Percentiles rank a stretch among this genome's conserved stretches.
phyloP scores from a whole-genome alignment of 2,329 filamentous ascomycete species.

The Trichoderma lentiforme region DNA sequence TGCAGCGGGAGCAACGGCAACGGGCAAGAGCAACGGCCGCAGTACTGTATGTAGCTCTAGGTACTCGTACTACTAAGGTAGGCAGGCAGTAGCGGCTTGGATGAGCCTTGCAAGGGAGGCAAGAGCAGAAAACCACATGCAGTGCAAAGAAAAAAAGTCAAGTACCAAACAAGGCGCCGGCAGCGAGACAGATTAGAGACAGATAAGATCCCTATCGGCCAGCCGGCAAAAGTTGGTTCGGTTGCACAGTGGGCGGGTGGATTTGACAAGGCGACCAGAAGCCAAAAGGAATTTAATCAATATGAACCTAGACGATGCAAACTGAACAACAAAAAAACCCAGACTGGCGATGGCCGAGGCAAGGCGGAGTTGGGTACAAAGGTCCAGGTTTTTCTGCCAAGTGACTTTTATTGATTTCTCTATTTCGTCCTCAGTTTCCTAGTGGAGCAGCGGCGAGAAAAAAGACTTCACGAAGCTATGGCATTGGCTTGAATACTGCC shows the following conservation, averaged over 20 bases:
- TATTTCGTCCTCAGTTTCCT: not conserved
- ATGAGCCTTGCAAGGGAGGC: not conserved
- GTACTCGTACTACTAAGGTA: not conserved
- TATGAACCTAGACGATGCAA: not conserved
- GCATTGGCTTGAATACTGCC: not conserved
- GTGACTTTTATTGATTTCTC: not conserved
- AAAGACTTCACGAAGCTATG: not conserved
- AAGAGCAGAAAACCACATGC: not conserved
- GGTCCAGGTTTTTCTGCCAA: not conserved
- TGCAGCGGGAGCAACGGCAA: conserved; percentile 10
- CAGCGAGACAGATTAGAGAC: not conserved
- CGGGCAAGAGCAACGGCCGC: not conserved
- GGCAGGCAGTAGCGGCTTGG: not conserved
- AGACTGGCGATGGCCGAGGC: not conserved
- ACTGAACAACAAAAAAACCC: not conserved
- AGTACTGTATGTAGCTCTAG: not conserved
- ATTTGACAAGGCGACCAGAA: not conserved
- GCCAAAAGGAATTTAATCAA: not conserved
- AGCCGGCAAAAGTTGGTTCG: not conserved
- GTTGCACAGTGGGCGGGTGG: not conserved
- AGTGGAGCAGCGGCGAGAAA: conserved; percentile 5
- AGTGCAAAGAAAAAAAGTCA: not conserved
- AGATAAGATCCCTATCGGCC: conserved; percentile 1
- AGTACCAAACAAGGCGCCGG: not conserved
- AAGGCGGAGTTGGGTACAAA: not conserved